Evolutionary conservation across 2,329 filamentous ascomycete species (phyloP).

Genomic region (Coniella vitis): DNA sequence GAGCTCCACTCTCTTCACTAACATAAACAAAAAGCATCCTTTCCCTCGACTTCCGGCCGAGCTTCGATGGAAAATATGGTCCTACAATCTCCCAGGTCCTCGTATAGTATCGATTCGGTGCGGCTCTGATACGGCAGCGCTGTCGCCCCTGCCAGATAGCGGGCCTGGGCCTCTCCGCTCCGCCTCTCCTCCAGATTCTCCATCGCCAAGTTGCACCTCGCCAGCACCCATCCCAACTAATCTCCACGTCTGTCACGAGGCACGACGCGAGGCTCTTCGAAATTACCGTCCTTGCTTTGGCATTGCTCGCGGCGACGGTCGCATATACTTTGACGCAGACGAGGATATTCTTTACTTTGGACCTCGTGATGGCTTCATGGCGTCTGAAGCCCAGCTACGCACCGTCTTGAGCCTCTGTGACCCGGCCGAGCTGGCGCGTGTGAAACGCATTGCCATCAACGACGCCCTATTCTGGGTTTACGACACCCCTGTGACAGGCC

Average conservation of each 20-base stretch:
- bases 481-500: not conserved
- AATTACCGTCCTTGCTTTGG: constrained; percentile 35
- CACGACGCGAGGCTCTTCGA: constrained; percentile 36
- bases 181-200: constrained; percentile 9
- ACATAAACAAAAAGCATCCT: constrained; percentile 25
- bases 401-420: constrained; percentile 37
- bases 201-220: constrained; percentile 33
- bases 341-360: constrained; percentile 43
- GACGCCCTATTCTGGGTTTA: constrained; percentile 33
- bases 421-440: constrained; percentile 31
- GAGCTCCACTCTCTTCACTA: not conserved
- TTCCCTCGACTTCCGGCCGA: constrained; percentile 39
- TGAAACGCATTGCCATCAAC: constrained; percentile 38
- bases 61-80: constrained; percentile 42
- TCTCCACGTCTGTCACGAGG: constrained; percentile 40
- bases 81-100: constrained; percentile 33
- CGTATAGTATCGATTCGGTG: constrained; percentile 39
- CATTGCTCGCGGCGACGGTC: constrained; percentile 33
- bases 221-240: constrained; percentile 34
- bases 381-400: constrained; percentile 37
- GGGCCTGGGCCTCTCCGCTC: not conserved
- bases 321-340: constrained; percentile 34
- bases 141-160: not conserved
- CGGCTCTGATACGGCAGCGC: constrained; percentile 21
- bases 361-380: constrained; percentile 37